Base-by-base conservation (phyloP, 2,329 filamentous ascomycete species). In the Phaeosphaeria sp. region DNA sequence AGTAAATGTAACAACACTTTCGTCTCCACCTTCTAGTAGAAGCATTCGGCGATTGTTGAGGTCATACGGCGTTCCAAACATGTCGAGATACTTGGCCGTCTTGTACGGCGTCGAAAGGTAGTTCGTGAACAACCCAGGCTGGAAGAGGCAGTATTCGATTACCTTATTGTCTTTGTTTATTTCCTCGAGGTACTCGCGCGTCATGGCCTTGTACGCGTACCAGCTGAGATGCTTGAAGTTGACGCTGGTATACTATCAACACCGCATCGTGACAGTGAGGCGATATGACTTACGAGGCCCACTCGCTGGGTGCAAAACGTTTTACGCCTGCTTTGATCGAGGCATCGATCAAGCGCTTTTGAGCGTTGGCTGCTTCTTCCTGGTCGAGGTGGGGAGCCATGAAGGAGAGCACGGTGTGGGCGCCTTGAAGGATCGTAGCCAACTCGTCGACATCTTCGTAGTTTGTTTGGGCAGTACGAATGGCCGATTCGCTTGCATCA, bases 371-470 rank as follows among this genome's bases (percentile, higher is more conserved):
- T 6, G 52, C 48, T 25, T 56, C 54, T 13, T 56, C 47, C 17
- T 60, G 60, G 44, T 68, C 63, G 0, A 36, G 44, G 2, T 78
- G 67, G 1, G 74, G 59, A 5, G 78, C n/a, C 21, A 84, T 66
- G 59, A 87, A 87, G 2, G 82, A 86, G 0, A 87, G 72, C 1
- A 87, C 70, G 0, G 83, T 86, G 49, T 87, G 79, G 0, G 80
- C 74, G 3, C 82, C 84, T 18, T 68, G 55, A 1, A 87, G 67
- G 1, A 69, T 63, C 20, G 74, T 9, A 11, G 36, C 40, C 6
- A 65, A 36, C 24, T 58, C n/a, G 1, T 55, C 24, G 4, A 49
- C n/a, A 27, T 58, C 46, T 6, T 46, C 6, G 43, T 65, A 65
- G 30, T 42, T 46, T 1, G 59, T 53, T 7, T 53, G 47, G 11